A percentile compares a stretch with the other conserved stretches of the same genome.
Conservation (phyloP, 371 early-diverging fungal species). For the Apophysomyces trapeziformis region DNA sequence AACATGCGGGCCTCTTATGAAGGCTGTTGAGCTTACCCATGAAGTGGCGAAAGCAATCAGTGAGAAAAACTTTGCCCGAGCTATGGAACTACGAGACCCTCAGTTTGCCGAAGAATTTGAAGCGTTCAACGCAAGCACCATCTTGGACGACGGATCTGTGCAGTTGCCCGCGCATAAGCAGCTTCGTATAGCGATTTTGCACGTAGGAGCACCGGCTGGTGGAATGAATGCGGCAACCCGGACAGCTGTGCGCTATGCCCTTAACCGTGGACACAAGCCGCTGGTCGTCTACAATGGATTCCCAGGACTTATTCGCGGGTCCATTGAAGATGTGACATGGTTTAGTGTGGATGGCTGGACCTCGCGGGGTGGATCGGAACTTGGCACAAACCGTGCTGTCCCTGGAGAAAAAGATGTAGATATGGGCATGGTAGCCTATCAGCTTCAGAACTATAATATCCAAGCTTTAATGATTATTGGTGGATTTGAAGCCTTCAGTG, state of each 20-base stretch:
- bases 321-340: constrained; percentile 79
- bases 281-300: constrained; percentile 93
- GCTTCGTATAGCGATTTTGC: constrained; percentile 90
- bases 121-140: constrained; percentile 38
- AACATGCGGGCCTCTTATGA: constrained; percentile 79
- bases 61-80: constrained; percentile 77
- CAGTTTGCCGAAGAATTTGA: constrained; percentile 65
- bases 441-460: constrained; percentile 89
- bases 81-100: constrained; percentile 87
- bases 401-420: constrained; percentile 77
- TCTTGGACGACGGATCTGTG: constrained; percentile 31
- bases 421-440: constrained; percentile 79
- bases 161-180: constrained; percentile 36
- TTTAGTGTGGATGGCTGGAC: constrained; percentile 92
- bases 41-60: constrained; percentile 78
- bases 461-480: constrained; percentile 93
- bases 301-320: constrained; percentile 87
- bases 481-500: constrained; percentile 92
- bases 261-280: constrained; percentile 81
- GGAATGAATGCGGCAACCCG: constrained; percentile 52
- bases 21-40: constrained; percentile 79
- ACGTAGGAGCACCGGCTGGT: constrained; percentile 92
- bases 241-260: constrained; percentile 78
- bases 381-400: constrained; percentile 94
- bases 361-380: constrained; percentile 89